Base-by-base conservation (phyloP, 805 yeast species). In the Kuraishia floccosa region DNA sequence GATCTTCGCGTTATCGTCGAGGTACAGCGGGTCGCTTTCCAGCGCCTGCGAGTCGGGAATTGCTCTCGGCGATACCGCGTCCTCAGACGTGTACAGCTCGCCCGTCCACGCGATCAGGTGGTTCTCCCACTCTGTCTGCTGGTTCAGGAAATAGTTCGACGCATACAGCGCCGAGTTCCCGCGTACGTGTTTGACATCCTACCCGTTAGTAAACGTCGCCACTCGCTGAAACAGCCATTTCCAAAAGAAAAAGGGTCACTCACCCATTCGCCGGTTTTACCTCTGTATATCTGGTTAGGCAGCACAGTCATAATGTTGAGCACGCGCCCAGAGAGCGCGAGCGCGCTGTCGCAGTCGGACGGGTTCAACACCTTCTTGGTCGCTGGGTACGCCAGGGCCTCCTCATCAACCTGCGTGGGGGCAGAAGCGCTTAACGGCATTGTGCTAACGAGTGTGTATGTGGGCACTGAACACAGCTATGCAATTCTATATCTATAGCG, bases 81-180 rank as follows among this genome's bases (percentile, higher is more conserved):
- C 37, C 31, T 49, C 38, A 17, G 41, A 31, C 11, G 49, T 42
- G 29, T 54, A 52, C 37, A 91, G 62, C 52, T 86, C 97, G 28
- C 98, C 98, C 0, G 96, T 82, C 98, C 98, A 91, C 1, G 85
- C 96, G 31, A 91, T 75, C 30, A 84, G 57, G 41, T 85, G 83
- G 28, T 87, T 77, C 38, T 86, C 94, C 91, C 96, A 89, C 15
- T 75, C 69, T 0, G 87, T 69, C 28, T 74, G 72, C 34, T 69
- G 69, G 30, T 61, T 64, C 31, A 86, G 56, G 46, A 70, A 76
- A 36, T 68, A 65, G 37, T 82, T 69, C 12, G 93, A 74, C 3
- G 94, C 76, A 45, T 80, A 77, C 23, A 89, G 57, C 0, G 96
- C 93, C 7, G 91, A 75, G 44, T 83, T 82, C 2, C 97, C 97